These are phyloP conservation scores for Leccinellum luteum DNA, from an alignment of 768 basidiomycete species.

Conservation along the genomic window DNA sequence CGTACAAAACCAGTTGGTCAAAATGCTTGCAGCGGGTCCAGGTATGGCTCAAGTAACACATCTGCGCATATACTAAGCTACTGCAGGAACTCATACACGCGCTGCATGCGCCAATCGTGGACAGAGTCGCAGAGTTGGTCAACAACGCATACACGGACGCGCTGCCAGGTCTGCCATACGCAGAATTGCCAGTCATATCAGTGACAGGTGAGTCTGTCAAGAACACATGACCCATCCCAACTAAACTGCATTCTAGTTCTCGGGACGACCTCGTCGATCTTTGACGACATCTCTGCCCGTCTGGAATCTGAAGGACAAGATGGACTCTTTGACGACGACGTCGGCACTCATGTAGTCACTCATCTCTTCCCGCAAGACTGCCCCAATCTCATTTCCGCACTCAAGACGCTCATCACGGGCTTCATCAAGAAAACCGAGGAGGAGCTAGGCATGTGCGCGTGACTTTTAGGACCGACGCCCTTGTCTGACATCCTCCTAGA, in stretches of 20 bases:
- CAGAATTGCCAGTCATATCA: slow-evolving; percentile 59
- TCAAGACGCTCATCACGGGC: slow-evolving; percentile 54
- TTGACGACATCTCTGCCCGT: slow-evolving; percentile 41
- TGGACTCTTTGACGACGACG: slow-evolving; percentile 19
- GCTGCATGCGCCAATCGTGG: slow-evolving; percentile 49
- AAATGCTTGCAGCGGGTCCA: slow-evolving; percentile 56
- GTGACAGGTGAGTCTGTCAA: slow-evolving; percentile 45
- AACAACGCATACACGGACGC: slow-evolving; percentile 41
- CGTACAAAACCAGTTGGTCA: slow-evolving; percentile 57
- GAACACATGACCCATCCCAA: not conserved
- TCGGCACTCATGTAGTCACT: slow-evolving; percentile 31
- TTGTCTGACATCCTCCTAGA: slow-evolving; percentile 21
- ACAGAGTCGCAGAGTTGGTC: slow-evolving; percentile 43
- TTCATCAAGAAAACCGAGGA: slow-evolving; percentile 44
- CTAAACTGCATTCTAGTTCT: slow-evolving; percentile 35
- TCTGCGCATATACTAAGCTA: not conserved
- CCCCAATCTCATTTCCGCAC: slow-evolving; percentile 45
- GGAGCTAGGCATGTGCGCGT: slow-evolving; percentile 28
- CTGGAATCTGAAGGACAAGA: slow-evolving; percentile 32
- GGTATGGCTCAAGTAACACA: slow-evolving; percentile 35
- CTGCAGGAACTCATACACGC: slow-evolving; percentile 44
- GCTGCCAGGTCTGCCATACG: slow-evolving; percentile 55
- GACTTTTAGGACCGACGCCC: not conserved
- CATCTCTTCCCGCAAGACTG: slow-evolving; percentile 63
- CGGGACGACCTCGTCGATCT: slow-evolving; percentile 43